These are phyloP conservation scores for Zopfochytrium polystomum DNA, from an alignment of 371 early-diverging fungal species.

Conservation along the genomic window DNA sequence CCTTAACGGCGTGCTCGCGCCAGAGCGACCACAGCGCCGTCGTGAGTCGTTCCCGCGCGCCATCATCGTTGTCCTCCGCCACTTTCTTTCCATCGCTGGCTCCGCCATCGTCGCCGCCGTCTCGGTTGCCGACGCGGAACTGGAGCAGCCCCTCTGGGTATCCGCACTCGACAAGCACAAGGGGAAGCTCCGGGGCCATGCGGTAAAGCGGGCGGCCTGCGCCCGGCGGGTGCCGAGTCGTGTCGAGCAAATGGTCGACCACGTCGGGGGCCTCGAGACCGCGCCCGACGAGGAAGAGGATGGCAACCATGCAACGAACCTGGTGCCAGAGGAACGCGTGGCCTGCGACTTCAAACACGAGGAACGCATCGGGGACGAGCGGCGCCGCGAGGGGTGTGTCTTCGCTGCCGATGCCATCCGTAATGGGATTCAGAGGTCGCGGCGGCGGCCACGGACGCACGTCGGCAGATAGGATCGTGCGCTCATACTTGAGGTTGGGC, in stretches of 20 bases:
- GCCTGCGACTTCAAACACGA: slow-evolving; percentile 54
- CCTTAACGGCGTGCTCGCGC: slow-evolving; percentile 24
- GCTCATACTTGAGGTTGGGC: slow-evolving; percentile 69
- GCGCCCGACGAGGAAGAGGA: slow-evolving; percentile 81
- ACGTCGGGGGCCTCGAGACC: slow-evolving; percentile 62
- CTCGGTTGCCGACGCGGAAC: slow-evolving; percentile 16
- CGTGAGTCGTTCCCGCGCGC: slow-evolving; percentile 1
- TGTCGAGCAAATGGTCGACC: slow-evolving; percentile 58
- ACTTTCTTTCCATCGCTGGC: too few relatives aligned
- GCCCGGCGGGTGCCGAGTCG: slow-evolving; percentile 35
- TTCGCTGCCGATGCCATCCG: slow-evolving; percentile 2
- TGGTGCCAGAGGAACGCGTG: slow-evolving; percentile 96
- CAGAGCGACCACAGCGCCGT: slow-evolving; percentile 15
- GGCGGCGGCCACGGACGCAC: slow-evolving; percentile 47
- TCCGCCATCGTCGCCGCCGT: too few relatives aligned
- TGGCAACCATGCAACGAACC: slow-evolving; percentile 92
- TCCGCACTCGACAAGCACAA: slow-evolving; percentile 85
- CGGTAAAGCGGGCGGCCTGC: slow-evolving; percentile 72
- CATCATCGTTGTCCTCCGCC: not conserved
- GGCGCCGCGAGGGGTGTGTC: not conserved
- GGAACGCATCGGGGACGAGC: slow-evolving; percentile 15
- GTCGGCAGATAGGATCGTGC: slow-evolving; percentile 63
- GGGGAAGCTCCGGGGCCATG: slow-evolving; percentile 83
- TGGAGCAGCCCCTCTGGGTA: slow-evolving; percentile 46
- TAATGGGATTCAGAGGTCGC: slow-evolving; percentile 3